Evolutionary conservation across 139 green algal genomes (phyloP).

Genomic region (Closterium sp.): DNA sequence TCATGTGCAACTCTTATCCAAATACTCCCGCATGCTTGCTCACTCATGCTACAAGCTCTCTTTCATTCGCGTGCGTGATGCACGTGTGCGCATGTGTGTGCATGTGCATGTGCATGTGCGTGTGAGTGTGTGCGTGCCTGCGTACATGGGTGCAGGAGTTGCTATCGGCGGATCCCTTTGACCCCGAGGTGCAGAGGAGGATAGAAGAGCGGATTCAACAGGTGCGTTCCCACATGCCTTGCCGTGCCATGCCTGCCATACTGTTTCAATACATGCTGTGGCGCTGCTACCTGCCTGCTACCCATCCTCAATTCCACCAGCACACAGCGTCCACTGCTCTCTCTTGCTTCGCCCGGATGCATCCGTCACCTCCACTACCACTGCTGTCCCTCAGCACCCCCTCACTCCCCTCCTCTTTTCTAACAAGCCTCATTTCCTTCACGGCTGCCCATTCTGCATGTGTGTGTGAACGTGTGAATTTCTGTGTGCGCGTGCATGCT

Average conservation of each 20-base stretch:
- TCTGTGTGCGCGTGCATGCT: background rate
- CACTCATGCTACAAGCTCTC: too few species aligned
- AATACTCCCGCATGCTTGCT: too few species aligned
- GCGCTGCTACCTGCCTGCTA: background rate
- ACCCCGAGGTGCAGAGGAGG: constrained; percentile 76
- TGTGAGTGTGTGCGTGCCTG: too few species aligned
- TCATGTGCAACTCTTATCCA: too few species aligned
- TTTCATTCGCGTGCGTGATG: too few species aligned
- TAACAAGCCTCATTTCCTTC: background rate
- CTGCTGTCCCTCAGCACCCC: background rate
- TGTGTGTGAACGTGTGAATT: background rate
- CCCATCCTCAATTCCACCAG: too few species aligned
- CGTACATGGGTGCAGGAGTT: constrained; percentile 39
- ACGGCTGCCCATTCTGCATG: background rate
- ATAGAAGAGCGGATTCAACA: constrained; percentile 85
- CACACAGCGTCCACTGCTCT: background rate
- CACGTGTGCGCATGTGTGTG: too few species aligned
- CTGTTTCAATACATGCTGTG: too few species aligned
- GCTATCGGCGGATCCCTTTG: constrained; percentile 81
- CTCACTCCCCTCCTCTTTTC: background rate
- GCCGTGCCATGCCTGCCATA: background rate
- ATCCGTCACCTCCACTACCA: background rate
- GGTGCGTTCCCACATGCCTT: background rate
- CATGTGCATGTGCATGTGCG: too few species aligned
- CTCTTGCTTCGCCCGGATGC: background rate